phyloP scores from a whole-genome alignment of 768 basidiomycete species.

The Hypholoma fasciculare region DNA sequence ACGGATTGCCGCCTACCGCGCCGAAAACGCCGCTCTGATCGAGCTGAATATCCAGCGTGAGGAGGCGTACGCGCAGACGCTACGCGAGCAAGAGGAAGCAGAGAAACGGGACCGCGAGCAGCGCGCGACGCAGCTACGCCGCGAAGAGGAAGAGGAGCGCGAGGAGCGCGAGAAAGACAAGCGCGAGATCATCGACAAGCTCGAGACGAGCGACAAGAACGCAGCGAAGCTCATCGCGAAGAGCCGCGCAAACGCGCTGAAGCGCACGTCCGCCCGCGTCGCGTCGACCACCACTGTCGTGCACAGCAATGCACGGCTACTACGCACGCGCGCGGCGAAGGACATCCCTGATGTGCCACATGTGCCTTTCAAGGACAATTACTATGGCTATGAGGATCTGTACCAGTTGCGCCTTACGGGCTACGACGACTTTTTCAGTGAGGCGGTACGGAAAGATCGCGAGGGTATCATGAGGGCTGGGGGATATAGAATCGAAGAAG shows the following conservation, averaged over 20 bases:
- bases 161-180: conserved; percentile 72
- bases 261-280: conserved; percentile 58
- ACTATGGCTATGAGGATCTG: conserved; percentile 73
- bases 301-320: conserved; percentile 48
- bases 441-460: conserved; percentile 72
- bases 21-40: conserved; percentile 80
- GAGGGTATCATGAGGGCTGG: conserved; percentile 83
- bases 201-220: conserved; percentile 76
- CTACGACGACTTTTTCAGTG: conserved; percentile 76
- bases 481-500: conserved; percentile 80
- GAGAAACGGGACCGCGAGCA: conserved; percentile 71
- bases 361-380: conserved; percentile 74
- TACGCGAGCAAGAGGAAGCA: conserved; percentile 81
- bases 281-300: conserved; percentile 42
- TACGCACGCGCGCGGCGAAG: conserved; percentile 65
- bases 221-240: conserved; percentile 71
- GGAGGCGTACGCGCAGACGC: conserved; percentile 68
- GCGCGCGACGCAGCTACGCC: conserved; percentile 63
- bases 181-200: conserved; percentile 75
- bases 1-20: conserved; percentile 75
- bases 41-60: conserved; percentile 84
- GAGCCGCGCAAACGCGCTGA: conserved; percentile 62
- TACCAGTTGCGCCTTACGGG: conserved; percentile 50
- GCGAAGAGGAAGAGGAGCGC: conserved; percentile 75
- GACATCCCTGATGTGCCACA: conserved; percentile 81